Percentiles rank a stretch among this genome's conserved stretches.
phyloP scores from a whole-genome alignment of 768 basidiomycete genomes.

The Suillus variegatus region DNA sequence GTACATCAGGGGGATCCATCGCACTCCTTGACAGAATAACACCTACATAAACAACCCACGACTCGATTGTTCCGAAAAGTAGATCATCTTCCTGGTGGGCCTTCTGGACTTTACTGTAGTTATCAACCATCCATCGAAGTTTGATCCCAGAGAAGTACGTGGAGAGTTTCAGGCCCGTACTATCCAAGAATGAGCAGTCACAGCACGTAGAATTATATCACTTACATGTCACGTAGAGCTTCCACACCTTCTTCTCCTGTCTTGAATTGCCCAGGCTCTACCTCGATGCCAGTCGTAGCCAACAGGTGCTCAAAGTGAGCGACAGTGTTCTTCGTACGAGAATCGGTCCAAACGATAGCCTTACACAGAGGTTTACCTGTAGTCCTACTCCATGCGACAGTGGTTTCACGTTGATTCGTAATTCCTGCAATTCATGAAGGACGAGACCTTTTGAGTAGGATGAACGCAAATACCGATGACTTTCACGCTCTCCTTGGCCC shows the following conservation, averaged over 20 bases:
- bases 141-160: slow-evolving; percentile 99
- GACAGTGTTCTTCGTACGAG: slow-evolving; percentile 85
- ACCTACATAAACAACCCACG: slow-evolving; percentile 88
- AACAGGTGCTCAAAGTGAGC: slow-evolving; percentile 78
- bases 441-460: background rate
- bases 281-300: slow-evolving; percentile 71
- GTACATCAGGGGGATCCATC: slow-evolving; percentile 3
- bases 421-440: slow-evolving; percentile 54
- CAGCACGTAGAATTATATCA: slow-evolving; percentile 11
- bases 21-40: slow-evolving; percentile 17
- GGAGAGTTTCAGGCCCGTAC: slow-evolving; percentile 91
- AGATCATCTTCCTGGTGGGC: slow-evolving; percentile 84
- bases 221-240: slow-evolving; percentile 68
- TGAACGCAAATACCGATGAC: slow-evolving; percentile 71
- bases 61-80: slow-evolving; percentile 93
- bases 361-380: slow-evolving; percentile 88
- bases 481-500: slow-evolving; percentile 80
- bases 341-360: slow-evolving; percentile 96
- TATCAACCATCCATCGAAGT: slow-evolving; percentile 95
- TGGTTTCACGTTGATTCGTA: slow-evolving; percentile 97
- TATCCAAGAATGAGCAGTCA: slow-evolving; percentile 29
- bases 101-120: slow-evolving; percentile 69
- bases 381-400: slow-evolving; percentile 87
- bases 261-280: slow-evolving; percentile 61
- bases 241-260: slow-evolving; percentile 71